Percentiles rank a stretch among this genome's conserved stretches.
These are phyloP conservation scores for Coniochaeta hoffmannii DNA, from an alignment of 2,329 filamentous ascomycete genomes.

Conservation along the genomic window DNA sequence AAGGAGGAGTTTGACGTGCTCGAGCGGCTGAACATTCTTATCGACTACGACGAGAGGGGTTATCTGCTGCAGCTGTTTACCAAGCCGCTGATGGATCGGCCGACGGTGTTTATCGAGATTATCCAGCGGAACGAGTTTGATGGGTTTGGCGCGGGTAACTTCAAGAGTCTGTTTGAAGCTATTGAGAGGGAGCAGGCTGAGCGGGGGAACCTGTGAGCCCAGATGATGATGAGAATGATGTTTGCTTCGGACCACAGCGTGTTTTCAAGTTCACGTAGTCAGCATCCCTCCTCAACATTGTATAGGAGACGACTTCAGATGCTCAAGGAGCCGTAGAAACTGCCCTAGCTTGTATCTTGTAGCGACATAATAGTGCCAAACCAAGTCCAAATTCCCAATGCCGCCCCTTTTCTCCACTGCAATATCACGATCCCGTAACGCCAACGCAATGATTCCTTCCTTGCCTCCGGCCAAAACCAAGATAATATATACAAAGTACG, in stretches of 20 bases:
- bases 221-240: not conserved
- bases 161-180: slow-evolving; percentile 90
- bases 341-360: too few species aligned
- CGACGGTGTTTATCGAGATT: slow-evolving; percentile 94
- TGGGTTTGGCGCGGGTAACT: slow-evolving; percentile 91
- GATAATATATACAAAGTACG: not conserved
- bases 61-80: slow-evolving; percentile 75
- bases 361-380: too few species aligned
- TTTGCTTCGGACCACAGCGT: too few species aligned
- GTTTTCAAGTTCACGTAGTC: not conserved
- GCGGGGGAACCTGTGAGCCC: slow-evolving; percentile 66
- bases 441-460: not conserved
- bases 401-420: too few species aligned
- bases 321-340: too few species aligned
- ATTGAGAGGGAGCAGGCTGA: slow-evolving; percentile 88
- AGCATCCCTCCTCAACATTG: too few species aligned
- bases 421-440: too few species aligned
- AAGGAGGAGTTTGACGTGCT: slow-evolving; percentile 75
- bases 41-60: slow-evolving; percentile 90
- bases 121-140: slow-evolving; percentile 88
- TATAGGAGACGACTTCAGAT: too few species aligned
- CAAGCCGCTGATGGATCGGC: slow-evolving; percentile 87
- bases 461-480: not conserved
- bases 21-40: slow-evolving; percentile 74
- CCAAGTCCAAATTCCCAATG: too few species aligned